A percentile compares a stretch with the other conserved stretches of the same genome.
These are phyloP conservation scores for Scenedesmus sp. DNA, from an alignment of 163 green algal species.

Conservation along the genomic window DNA sequence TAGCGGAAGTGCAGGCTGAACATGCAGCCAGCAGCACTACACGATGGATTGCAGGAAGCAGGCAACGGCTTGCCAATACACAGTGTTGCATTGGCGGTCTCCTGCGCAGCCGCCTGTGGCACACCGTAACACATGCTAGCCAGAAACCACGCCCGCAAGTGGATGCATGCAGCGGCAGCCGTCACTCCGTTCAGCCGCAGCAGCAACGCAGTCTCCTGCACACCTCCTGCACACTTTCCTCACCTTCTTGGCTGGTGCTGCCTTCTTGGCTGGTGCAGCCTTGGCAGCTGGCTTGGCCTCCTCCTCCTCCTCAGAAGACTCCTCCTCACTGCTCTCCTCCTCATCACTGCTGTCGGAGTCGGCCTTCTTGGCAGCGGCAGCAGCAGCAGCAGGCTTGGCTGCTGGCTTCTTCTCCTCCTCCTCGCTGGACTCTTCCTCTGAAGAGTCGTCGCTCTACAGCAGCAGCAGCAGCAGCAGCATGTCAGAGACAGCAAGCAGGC, in stretches of 20 bases:
- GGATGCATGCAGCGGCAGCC: no score
- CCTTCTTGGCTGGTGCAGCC: slow-evolving; percentile 30
- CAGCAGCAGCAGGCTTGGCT: slow-evolving; percentile 55
- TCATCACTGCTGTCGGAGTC: slow-evolving; percentile 51
- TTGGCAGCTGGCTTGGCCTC: slow-evolving; percentile 54
- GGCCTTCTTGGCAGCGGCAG: slow-evolving; percentile 45
- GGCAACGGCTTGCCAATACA: not conserved
- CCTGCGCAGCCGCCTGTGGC: no score
- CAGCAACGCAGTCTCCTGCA: not conserved
- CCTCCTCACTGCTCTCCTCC: slow-evolving; percentile 43
- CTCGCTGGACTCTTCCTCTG: slow-evolving; percentile 45
- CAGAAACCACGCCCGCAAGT: no score
- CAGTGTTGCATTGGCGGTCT: no score
- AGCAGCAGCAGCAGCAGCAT: slow-evolving; percentile 10
- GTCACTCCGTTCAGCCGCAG: not conserved
- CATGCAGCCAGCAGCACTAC: not conserved
- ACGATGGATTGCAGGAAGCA: not conserved
- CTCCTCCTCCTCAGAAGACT: slow-evolving; percentile 5
- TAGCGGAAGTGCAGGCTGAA: slow-evolving; percentile 41
- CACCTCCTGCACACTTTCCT: not conserved
- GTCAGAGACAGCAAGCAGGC: not conserved
- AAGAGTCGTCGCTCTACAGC: slow-evolving; percentile 21
- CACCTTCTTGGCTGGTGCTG: slow-evolving; percentile 50
- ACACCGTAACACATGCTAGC: no score
- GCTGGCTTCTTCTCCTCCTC: slow-evolving; percentile 55